phyloP scores from a whole-genome alignment of 768 basidiomycete species.

The Paxillus rubicundulus region DNA sequence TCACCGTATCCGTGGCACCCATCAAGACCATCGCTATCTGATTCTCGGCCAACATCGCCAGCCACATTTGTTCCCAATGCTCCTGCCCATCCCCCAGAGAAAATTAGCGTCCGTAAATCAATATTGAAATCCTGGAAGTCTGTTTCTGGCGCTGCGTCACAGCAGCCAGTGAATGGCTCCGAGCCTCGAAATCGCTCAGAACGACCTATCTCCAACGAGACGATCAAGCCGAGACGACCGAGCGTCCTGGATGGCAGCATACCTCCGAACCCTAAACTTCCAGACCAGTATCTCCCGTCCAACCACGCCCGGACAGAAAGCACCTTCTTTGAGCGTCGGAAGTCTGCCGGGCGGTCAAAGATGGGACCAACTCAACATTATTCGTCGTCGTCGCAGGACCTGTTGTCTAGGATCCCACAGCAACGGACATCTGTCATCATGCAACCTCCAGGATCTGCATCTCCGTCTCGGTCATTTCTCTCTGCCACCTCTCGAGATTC shows the following conservation, averaged over 20 bases:
- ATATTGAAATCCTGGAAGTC: conserved; percentile 68
- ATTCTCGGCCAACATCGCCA: conserved; percentile 30
- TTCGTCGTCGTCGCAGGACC: conserved; percentile 32
- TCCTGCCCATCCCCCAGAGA: conserved; percentile 42
- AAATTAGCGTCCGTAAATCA: conserved; percentile 56
- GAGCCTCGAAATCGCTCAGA: conserved; percentile 41
- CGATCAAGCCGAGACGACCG: conserved; percentile 43
- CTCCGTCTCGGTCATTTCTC: conserved; percentile 28
- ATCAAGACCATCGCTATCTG: conserved; percentile 34
- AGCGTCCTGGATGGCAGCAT: conserved; percentile 47
- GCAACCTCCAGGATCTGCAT: conserved; percentile 21
- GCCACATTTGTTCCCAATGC: conserved; percentile 12
- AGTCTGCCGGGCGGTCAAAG: conserved; percentile 17
- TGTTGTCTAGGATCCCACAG: conserved; percentile 14
- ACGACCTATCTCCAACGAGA: conserved; percentile 33
- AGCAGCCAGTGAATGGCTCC: conserved; percentile 24
- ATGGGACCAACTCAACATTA: conserved; percentile 16
- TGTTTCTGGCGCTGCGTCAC: conserved; percentile 35
- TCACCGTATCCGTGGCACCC: conserved; percentile 55
- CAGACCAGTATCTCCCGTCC: conserved; percentile 43
- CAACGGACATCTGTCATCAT: conserved; percentile 12
- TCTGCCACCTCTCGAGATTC: conserved; percentile 23
- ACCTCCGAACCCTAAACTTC: conserved; percentile 64
- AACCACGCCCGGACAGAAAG: conserved; percentile 34
- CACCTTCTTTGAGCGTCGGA: conserved; percentile 29